phyloP scores from a whole-genome alignment of 129 eudicot genomes.

The Pseudognaphalium luteoalbum region DNA sequence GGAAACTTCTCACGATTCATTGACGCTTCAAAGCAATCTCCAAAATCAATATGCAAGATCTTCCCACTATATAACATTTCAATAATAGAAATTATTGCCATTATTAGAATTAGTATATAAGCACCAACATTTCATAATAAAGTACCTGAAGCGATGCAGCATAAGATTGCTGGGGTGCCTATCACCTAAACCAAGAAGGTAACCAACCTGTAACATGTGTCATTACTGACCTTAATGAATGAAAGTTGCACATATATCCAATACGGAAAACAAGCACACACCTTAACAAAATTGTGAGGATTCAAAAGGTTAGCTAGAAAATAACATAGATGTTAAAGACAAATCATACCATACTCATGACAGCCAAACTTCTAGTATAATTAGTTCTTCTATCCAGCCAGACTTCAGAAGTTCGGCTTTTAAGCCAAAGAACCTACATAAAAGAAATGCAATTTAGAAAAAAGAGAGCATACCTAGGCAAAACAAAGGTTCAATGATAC shows the following conservation, averaged over 20 bases:
- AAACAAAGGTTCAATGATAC: constrained; percentile 3
- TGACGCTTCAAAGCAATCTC: constrained; percentile 99
- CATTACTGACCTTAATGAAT: background rate
- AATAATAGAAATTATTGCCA: constrained; percentile 5
- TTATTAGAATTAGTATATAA: constrained; percentile 14
- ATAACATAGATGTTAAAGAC: background rate
- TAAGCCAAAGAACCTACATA: constrained; percentile 88
- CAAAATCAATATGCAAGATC: constrained; percentile 97
- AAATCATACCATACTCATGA: constrained; percentile 93
- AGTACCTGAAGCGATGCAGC: constrained; percentile 93
- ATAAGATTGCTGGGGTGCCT: constrained; percentile 99
- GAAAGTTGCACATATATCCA: background rate
- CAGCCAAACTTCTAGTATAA: constrained; percentile 99
- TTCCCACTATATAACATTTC: constrained; percentile 62
- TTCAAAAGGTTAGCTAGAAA: background rate
- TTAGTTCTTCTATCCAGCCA: constrained; percentile 96
- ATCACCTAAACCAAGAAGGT: constrained; percentile 98
- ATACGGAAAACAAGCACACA: background rate
- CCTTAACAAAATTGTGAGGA: background rate
- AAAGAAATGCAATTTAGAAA: constrained; percentile 9
- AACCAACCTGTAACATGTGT: constrained; percentile 72
- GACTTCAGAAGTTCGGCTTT: constrained; percentile 97
- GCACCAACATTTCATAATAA: background rate
- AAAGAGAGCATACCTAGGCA: background rate
- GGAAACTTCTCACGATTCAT: constrained; percentile 99